A percentile compares a stretch with the other conserved stretches of the same genome.
These are phyloP conservation scores for Coniochaeta pulveracea DNA, from an alignment of 2,329 filamentous ascomycete species.

Conservation along the genomic window DNA sequence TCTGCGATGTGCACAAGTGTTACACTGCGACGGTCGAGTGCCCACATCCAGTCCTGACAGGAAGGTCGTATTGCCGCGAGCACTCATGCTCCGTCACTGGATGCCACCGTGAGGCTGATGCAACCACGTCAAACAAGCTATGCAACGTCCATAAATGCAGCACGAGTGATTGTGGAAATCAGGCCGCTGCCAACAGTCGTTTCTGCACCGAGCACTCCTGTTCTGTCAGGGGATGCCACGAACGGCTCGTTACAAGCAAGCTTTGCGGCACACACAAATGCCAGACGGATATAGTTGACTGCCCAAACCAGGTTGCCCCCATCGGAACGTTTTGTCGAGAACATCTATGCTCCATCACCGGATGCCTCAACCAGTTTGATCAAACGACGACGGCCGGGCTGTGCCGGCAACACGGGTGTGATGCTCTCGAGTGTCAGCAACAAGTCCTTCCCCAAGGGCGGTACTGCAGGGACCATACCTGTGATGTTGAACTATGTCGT, in stretches of 20 bases:
- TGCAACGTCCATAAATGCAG: neutral
- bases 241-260: neutral
- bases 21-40: neutral
- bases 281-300: neutral
- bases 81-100: no score
- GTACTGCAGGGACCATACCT: neutral
- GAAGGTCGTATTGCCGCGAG: no score
- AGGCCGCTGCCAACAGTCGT: neutral
- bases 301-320: neutral
- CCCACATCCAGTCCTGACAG: no score
- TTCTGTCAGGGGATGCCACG: neutral
- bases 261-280: neutral
- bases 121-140: neutral
- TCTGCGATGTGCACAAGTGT: constrained; percentile 1
- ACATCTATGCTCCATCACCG: neutral
- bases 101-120: no score
- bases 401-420: neutral
- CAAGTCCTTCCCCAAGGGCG: no score
- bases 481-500: no score
- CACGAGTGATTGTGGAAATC: neutral
- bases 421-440: no score
- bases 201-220: constrained; percentile 3
- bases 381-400: no score
- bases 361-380: no score
- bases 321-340: neutral